These are phyloP conservation scores for Pseudonitzschia pungens DNA, from an alignment of 108 stramenopile species.

Conservation along the genomic window DNA sequence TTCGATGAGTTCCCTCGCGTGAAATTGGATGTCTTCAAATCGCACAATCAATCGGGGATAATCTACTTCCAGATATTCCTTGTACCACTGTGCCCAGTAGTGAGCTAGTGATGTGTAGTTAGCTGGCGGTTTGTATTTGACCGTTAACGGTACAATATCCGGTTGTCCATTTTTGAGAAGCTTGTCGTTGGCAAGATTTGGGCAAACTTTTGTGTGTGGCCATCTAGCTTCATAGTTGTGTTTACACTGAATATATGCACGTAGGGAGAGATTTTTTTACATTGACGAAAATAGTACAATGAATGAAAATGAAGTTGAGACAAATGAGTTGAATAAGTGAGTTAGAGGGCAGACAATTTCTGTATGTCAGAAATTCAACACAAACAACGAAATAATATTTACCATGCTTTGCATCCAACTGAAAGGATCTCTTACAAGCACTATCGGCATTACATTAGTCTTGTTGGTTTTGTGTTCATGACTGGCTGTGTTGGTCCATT, in stretches of 20 bases:
- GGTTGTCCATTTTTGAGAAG: slow-evolving; percentile 8
- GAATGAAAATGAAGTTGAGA: too few species aligned
- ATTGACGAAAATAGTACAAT: too few species aligned
- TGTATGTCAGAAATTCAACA: not conserved
- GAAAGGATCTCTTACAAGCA: slow-evolving; percentile 82
- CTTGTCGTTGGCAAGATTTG: slow-evolving; percentile 53
- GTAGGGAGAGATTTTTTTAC: not conserved
- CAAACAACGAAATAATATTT: not conserved
- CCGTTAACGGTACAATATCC: slow-evolving; percentile 10
- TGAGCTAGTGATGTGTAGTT: slow-evolving; percentile 50
- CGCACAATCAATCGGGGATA: slow-evolving; percentile 83
- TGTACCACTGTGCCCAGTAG: slow-evolving; percentile 75
- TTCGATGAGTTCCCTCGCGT: slow-evolving; percentile 54
- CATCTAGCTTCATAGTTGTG: slow-evolving; percentile 66
- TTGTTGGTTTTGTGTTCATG: slow-evolving; percentile 38
- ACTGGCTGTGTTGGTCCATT: slow-evolving; percentile 38
- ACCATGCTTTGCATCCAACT: slow-evolving; percentile 85
- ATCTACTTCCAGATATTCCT: slow-evolving; percentile 54
- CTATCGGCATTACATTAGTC: slow-evolving; percentile 68
- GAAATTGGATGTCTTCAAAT: slow-evolving; percentile 83
- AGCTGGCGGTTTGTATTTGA: slow-evolving; percentile 36
- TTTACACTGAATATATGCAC: slow-evolving; percentile 22
- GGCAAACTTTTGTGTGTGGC: slow-evolving; percentile 54
- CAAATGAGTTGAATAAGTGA: too few species aligned
- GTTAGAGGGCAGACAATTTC: not conserved